phyloP scores from a whole-genome alignment of 2,329 filamentous ascomycete genomes.

The Cercospora sp. region DNA sequence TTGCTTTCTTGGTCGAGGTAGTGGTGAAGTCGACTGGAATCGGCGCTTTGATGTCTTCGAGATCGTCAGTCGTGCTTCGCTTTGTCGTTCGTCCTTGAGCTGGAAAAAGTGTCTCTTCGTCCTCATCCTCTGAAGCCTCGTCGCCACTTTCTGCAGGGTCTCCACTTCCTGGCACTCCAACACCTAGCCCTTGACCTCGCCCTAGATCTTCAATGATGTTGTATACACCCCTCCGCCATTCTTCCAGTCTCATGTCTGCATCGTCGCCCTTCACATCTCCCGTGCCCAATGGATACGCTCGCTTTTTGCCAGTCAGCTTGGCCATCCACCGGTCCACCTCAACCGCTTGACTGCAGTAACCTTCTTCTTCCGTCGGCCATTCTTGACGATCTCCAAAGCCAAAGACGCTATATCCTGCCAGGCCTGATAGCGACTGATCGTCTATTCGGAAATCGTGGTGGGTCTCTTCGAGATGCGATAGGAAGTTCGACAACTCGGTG shows the following conservation, averaged over 20 bases:
- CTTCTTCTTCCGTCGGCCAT: constrained; percentile 87
- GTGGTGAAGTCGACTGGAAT: constrained; percentile 87
- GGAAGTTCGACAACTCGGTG: constrained; percentile 81
- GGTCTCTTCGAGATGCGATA: constrained; percentile 85
- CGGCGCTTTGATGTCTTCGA: constrained; percentile 72
- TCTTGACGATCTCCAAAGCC: constrained; percentile 88
- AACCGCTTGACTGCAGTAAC: constrained; percentile 89
- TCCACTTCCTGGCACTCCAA: constrained; percentile 75
- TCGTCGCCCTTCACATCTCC: constrained; percentile 73
- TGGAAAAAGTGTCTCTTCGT: constrained; percentile 40
- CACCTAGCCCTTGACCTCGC: constrained; percentile 56
- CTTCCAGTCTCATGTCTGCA: constrained; percentile 63
- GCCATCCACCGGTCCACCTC: constrained; percentile 96
- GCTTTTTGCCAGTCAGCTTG: constrained; percentile 81
- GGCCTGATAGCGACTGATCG: constrained; percentile 71
- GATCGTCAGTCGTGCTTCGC: constrained; percentile 60
- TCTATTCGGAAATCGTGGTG: constrained; percentile 97
- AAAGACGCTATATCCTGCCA: constrained; percentile 90
- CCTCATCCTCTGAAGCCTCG: constrained; percentile 61
- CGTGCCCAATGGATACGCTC: constrained; percentile 85
- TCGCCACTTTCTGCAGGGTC: constrained; percentile 82
- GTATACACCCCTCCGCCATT: constrained; percentile 75
- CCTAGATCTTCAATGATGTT: constrained; percentile 66
- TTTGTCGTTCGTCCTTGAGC: constrained; percentile 42
- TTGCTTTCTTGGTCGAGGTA: constrained; percentile 54